Evolutionary conservation across 208 protist species (phyloP).

Genomic region (Trypanosoma avium): DNA sequence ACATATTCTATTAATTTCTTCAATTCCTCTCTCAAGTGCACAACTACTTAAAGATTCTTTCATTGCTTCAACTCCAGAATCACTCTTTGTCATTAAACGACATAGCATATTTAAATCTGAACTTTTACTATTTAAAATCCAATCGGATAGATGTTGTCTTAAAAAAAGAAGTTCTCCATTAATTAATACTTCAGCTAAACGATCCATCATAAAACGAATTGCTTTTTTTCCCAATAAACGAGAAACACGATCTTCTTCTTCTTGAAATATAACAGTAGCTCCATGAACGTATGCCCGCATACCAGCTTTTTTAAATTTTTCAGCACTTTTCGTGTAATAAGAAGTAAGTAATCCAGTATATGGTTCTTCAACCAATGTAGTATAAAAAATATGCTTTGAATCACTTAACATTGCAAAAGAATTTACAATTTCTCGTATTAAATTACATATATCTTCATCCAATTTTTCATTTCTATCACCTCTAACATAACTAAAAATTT

Average conservation of each 20-base stretch:
- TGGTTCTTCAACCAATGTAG: conserved; percentile 55
- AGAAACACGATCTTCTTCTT: conserved; percentile 44
- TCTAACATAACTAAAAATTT: conserved; percentile 44
- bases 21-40: conserved; percentile 18
- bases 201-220: conserved; percentile 42
- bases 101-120: conserved; percentile 19
- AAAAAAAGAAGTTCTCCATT: conserved; percentile 51
- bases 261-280: conserved; percentile 35
- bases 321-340: conserved; percentile 42
- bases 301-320: conserved; percentile 31
- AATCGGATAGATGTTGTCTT: conserved; percentile 23
- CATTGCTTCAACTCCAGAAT: conserved; percentile 6
- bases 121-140: conserved; percentile 32
- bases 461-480: conserved; percentile 33
- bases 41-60: conserved; percentile 11
- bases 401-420: conserved; percentile 61
- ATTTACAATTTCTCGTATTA: conserved; percentile 63
- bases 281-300: conserved; percentile 46
- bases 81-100: conserved; percentile 23
- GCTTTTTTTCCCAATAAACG: conserved; percentile 61
- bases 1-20: conserved; percentile 12
- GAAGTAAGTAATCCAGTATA: conserved; percentile 45
- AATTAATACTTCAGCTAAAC: conserved; percentile 49
- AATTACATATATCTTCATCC: conserved; percentile 43
- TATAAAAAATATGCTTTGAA: conserved; percentile 47